Percentiles rank a stretch among this genome's conserved stretches.
Evolutionary conservation across 345 rosid species (phyloP).

Genomic region (Euclidium syriacum): DNA sequence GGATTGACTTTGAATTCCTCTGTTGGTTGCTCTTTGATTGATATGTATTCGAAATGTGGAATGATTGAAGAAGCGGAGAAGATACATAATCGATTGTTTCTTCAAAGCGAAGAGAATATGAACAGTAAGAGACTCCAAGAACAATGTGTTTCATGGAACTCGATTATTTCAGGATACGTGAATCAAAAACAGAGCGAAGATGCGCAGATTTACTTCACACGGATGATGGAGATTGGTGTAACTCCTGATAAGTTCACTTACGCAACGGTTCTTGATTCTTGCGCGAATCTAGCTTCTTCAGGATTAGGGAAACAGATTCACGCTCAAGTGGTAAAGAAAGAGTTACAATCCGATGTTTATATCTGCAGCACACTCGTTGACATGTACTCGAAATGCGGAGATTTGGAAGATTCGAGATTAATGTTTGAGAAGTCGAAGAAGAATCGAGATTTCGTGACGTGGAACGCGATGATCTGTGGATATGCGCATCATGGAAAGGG

Average conservation of each 20-base stretch:
- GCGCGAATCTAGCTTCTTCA: conserved; percentile 74
- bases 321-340: conserved; percentile 67
- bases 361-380: conserved; percentile 89
- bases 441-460: conserved; percentile 74
- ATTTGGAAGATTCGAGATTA: conserved; percentile 58
- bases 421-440: conserved; percentile 62
- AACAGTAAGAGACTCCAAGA: conserved; percentile 50
- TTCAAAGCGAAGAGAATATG: conserved; percentile 57
- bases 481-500: conserved; percentile 86
- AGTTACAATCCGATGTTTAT: conserved; percentile 65
- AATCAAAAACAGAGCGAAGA: conserved; percentile 65
- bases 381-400: conserved; percentile 96
- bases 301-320: conserved; percentile 90
- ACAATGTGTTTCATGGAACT: conserved; percentile 48
- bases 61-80: conserved; percentile 64
- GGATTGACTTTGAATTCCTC: conserved; percentile 60
- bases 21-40: conserved; percentile 75
- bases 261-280: conserved; percentile 77
- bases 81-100: conserved; percentile 61
- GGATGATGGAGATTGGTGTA: conserved; percentile 60
- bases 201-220: conserved; percentile 61
- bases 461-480: conserved; percentile 93
- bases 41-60: conserved; percentile 89
- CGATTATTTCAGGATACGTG: conserved; percentile 78
- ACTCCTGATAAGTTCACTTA: conserved; percentile 81